Evolutionary conservation across 129 eudicot species (phyloP).

Genomic region (Mikania micrantha): DNA sequence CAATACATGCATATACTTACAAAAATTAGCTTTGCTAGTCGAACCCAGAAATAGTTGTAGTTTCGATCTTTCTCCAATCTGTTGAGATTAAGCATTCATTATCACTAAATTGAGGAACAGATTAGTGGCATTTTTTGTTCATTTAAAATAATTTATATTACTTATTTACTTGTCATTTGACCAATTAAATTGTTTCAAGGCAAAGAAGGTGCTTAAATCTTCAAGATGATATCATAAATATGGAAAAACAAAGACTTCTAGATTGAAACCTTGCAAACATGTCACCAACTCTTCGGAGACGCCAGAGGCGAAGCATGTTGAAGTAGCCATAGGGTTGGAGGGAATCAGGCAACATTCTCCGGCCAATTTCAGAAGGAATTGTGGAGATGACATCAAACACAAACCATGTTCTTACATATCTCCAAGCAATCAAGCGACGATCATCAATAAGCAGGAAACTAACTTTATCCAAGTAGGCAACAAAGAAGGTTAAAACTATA

Average conservation of each 20-base stretch:
- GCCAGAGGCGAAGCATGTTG: slow-evolving; percentile 80
- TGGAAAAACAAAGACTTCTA: neutral
- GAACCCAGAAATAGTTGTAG: slow-evolving; percentile 53
- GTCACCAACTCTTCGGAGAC: slow-evolving; percentile 65
- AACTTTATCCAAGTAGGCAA: slow-evolving; percentile 36
- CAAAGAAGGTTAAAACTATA: slow-evolving; percentile 44
- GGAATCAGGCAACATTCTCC: slow-evolving; percentile 40
- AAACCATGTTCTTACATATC: slow-evolving; percentile 49
- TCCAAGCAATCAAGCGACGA: slow-evolving; percentile 47
- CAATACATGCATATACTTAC: slow-evolving; percentile 37
- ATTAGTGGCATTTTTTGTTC: neutral
- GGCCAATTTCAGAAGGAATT: slow-evolving; percentile 59
- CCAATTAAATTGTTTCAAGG: neutral
- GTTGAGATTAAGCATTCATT: neutral
- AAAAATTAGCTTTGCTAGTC: slow-evolving; percentile 47
- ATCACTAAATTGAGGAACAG: neutral
- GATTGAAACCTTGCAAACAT: slow-evolving; percentile 71
- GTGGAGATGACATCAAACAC: slow-evolving; percentile 58
- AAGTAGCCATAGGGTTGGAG: slow-evolving; percentile 49
- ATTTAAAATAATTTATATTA: neutral
- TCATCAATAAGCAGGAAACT: slow-evolving; percentile 41
- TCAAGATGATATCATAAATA: no score
- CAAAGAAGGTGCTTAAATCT: neutral
- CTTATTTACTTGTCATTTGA: neutral
- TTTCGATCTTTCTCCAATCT: slow-evolving; percentile 68